These are phyloP conservation scores for Vitis hybrid DNA, from an alignment of 177 flowering plant genomes.

Conservation along the genomic window DNA sequence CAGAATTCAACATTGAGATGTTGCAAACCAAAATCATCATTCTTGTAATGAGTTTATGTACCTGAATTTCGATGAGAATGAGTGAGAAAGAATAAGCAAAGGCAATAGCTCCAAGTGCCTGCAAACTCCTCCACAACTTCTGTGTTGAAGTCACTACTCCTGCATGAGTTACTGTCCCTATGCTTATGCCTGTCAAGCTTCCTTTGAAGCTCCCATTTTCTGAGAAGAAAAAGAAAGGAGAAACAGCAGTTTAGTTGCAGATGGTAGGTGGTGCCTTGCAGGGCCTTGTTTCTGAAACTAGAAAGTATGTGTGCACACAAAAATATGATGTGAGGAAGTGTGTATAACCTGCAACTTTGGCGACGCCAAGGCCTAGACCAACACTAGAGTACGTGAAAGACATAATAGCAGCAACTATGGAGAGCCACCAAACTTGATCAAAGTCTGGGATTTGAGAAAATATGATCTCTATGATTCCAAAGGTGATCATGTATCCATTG, in stretches of 20 bases:
- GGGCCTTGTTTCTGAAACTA: too few species aligned
- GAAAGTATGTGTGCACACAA: too few species aligned
- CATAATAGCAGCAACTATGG: constrained; percentile 76
- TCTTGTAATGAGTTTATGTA: constrained; percentile 3
- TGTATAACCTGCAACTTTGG: constrained; percentile 49
- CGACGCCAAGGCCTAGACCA: constrained; percentile 64
- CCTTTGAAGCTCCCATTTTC: constrained; percentile 54
- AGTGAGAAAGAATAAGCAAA: constrained; percentile 73
- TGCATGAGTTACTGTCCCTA: constrained; percentile 35
- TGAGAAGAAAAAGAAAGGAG: constrained; percentile 15
- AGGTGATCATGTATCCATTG: constrained; percentile 65
- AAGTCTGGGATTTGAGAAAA: constrained; percentile 80
- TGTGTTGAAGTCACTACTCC: constrained; percentile 42
- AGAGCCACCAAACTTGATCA: constrained; percentile 82
- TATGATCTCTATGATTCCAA: constrained; percentile 53
- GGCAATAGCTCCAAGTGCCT: constrained; percentile 71
- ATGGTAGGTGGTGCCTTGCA: too few species aligned
- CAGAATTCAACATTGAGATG: too few species aligned
- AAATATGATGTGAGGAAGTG: too few species aligned
- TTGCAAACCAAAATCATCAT: too few species aligned
- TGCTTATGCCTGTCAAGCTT: constrained; percentile 61
- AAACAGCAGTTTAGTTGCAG: not conserved
- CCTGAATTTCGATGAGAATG: constrained; percentile 81
- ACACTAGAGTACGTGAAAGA: constrained; percentile 73
- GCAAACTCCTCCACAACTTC: constrained; percentile 64